Percentiles rank a stretch among this genome's conserved stretches.
These are phyloP conservation scores for Saccharomycopsis crataegensis DNA, from an alignment of 1,139 yeast species.

Conservation along the genomic window DNA sequence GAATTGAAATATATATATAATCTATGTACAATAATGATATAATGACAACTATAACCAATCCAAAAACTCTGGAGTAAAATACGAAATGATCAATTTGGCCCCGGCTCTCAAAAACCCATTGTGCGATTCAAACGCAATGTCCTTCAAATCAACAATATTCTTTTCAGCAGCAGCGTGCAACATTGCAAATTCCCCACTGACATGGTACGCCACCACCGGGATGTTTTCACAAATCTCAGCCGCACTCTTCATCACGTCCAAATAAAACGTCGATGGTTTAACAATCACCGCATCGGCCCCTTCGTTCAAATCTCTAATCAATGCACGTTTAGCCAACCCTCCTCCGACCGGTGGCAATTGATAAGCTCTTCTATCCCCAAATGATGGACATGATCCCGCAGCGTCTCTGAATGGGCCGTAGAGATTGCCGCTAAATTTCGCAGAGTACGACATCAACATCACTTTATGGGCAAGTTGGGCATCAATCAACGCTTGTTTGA, in stretches of 20 bases:
- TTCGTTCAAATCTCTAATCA: conserved; percentile 75
- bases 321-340: conserved; percentile 91
- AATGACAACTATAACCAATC: conserved; percentile 61
- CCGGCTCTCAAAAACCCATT: conserved; percentile 94
- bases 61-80: conserved; percentile 91
- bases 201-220: conserved; percentile 94
- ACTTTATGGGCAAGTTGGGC: conserved; percentile 85
- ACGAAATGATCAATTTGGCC: conserved; percentile 82
- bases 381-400: conserved; percentile 84
- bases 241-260: conserved; percentile 87
- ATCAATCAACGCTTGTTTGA: conserved; percentile 74
- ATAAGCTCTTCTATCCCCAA: conserved; percentile 88
- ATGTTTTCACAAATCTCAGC: conserved; percentile 71
- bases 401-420: conserved; percentile 99
- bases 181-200: conserved; percentile 97
- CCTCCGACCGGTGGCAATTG: conserved; percentile 92
- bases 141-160: conserved; percentile 81
- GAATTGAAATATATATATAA: not conserved
- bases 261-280: conserved; percentile 94
- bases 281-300: conserved; percentile 96
- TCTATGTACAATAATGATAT: not conserved
- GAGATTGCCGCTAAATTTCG: conserved; percentile 83
- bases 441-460: conserved; percentile 88
- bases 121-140: conserved; percentile 88
- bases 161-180: conserved; percentile 97